A percentile compares a stretch with the other conserved stretches of the same genome.
Evolutionary conservation across 768 basidiomycete species (phyloP).

Genomic region (Neoboletus brunneissimus): DNA sequence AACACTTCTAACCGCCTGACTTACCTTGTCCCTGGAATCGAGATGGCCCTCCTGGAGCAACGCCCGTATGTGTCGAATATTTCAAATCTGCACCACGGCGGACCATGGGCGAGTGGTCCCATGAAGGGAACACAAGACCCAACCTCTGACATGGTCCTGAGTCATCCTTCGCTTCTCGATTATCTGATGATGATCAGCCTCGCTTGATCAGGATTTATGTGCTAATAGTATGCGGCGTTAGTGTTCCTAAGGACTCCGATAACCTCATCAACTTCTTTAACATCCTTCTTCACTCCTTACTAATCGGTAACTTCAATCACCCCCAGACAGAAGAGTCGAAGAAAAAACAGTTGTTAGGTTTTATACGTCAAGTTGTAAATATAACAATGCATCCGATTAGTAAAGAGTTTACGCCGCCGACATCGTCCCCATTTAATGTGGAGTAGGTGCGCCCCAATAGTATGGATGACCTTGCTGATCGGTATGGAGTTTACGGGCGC

Average conservation of each 20-base stretch:
- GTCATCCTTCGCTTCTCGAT: constrained; percentile 41
- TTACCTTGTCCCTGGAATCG: background rate
- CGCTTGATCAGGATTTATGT: constrained; percentile 97
- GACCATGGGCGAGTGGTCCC: background rate
- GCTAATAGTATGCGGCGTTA: constrained; percentile 72
- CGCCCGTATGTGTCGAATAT: background rate
- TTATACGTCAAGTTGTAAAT: constrained; percentile 35
- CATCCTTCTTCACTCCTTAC: constrained; percentile 10
- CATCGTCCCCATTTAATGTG: constrained; percentile 94
- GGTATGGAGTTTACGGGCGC: constrained; percentile 61
- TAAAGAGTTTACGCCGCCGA: constrained; percentile 93
- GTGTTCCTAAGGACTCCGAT: constrained; percentile 93
- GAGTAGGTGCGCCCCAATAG: constrained; percentile 92
- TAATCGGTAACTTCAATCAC: background rate
- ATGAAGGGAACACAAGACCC: background rate
- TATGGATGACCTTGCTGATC: constrained; percentile 74
- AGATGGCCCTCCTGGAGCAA: constrained; percentile 4
- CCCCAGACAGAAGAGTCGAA: background rate
- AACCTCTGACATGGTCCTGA: background rate
- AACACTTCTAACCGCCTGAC: background rate
- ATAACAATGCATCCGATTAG: constrained; percentile 88
- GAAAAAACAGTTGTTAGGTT: background rate
- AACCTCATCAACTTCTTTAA: constrained; percentile 92
- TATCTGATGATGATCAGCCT: constrained; percentile 91
- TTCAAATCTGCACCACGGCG: background rate